A percentile compares a stretch with the other conserved stretches of the same genome.
phyloP scores from a whole-genome alignment of 805 yeast genomes.

The Ogataea polymorpha region DNA sequence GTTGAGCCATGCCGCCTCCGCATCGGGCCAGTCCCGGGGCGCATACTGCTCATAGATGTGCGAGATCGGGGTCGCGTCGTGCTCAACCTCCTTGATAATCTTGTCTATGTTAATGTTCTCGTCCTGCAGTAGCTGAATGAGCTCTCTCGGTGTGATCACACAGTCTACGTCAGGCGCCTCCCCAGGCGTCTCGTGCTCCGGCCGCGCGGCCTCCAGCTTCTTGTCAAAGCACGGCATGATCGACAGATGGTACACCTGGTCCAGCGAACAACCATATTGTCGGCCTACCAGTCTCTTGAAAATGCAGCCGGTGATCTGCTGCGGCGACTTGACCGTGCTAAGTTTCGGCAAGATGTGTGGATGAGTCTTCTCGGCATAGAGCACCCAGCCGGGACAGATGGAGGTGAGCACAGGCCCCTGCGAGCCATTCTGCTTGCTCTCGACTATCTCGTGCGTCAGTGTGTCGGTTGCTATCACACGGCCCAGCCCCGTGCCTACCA shows the following conservation, averaged over 20 bases:
- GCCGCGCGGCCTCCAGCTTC: slow-evolving; percentile 89
- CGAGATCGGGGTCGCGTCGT: slow-evolving; percentile 14
- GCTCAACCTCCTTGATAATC: slow-evolving; percentile 17
- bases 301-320: slow-evolving; percentile 83
- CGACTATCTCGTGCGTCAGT: slow-evolving; percentile 41
- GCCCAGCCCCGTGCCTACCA: slow-evolving; percentile 85
- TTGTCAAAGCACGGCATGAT: slow-evolving; percentile 98
- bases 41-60: slow-evolving; percentile 35
- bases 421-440: slow-evolving; percentile 9
- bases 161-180: slow-evolving; percentile 73
- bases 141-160: slow-evolving; percentile 87
- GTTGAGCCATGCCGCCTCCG: slow-evolving; percentile 62
- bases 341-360: slow-evolving; percentile 73
- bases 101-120: slow-evolving; percentile 39
- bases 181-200: slow-evolving; percentile 46
- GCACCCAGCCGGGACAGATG: slow-evolving; percentile 94
- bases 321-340: slow-evolving; percentile 82
- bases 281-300: slow-evolving; percentile 50
- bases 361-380: slow-evolving; percentile 94
- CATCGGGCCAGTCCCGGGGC: slow-evolving; percentile 62
- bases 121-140: slow-evolving; percentile 67
- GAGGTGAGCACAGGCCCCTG: slow-evolving; percentile 60
- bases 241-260: slow-evolving; percentile 69
- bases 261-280: slow-evolving; percentile 28
- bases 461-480: slow-evolving; percentile 58